Evolutionary conservation across 2,329 filamentous ascomycete species (phyloP).

Genomic region (Ambrosiella cleistominuta): DNA sequence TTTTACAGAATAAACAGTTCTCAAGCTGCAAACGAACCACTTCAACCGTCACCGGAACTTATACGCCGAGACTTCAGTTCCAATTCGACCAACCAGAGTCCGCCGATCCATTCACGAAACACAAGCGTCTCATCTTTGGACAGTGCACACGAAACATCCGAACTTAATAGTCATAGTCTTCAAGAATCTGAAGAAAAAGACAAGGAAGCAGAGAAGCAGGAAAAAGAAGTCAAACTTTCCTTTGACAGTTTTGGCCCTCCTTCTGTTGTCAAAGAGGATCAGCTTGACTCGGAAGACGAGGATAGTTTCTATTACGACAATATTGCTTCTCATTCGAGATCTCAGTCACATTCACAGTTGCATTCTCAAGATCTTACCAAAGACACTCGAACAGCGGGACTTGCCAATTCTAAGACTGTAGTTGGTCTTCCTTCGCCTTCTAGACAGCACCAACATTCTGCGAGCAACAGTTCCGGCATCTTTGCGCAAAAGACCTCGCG

Average conservation of each 20-base stretch:
- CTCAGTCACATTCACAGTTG: neutral
- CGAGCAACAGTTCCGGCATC: neutral
- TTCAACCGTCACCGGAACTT: neutral
- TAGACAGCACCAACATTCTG: neutral
- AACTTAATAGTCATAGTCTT: neutral
- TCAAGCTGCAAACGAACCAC: neutral
- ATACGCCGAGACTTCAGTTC: neutral
- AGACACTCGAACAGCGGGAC: too few relatives aligned
- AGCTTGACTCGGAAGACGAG: neutral
- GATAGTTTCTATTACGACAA: constrained; percentile 3
- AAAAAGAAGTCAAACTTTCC: too few relatives aligned
- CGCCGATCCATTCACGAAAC: constrained; percentile 1
- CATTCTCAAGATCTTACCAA: neutral
- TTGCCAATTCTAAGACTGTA: neutral
- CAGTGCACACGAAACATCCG: neutral
- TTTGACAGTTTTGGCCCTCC: too few relatives aligned
- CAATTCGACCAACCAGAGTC: neutral
- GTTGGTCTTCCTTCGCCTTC: neutral
- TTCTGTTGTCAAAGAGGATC: neutral
- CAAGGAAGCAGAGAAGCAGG: neutral
- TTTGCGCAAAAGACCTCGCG: neutral
- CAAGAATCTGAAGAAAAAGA: constrained; percentile 2
- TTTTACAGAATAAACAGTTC: neutral
- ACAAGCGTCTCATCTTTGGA: constrained; percentile 9
- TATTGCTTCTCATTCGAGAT: neutral